Evolutionary conservation across 331 rosid species (phyloP).

Genomic region (Pyracantha coccinea): DNA sequence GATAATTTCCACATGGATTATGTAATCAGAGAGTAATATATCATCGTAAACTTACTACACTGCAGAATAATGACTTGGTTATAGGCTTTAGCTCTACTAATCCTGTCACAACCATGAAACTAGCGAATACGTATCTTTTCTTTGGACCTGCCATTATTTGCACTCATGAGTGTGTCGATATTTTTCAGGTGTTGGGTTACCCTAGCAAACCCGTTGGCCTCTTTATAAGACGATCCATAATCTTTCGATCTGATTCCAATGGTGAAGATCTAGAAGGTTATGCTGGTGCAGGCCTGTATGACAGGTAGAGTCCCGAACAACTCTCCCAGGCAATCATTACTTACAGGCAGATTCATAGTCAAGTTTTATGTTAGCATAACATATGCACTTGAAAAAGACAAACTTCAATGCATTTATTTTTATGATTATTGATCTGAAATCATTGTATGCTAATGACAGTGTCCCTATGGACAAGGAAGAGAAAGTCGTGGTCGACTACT

Average conservation of each 20-base stretch:
- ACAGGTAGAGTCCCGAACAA: slow-evolving; percentile 46
- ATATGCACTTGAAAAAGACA: not conserved
- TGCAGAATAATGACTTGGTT: not conserved
- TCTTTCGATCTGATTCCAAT: slow-evolving; percentile 95
- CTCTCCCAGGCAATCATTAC: not conserved
- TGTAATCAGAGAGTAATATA: too few species aligned
- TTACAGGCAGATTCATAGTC: not conserved
- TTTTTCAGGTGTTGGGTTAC: slow-evolving; percentile 78
- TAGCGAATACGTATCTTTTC: slow-evolving; percentile 2
- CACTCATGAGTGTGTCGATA: slow-evolving; percentile 8
- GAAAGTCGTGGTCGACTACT: slow-evolving; percentile 72
- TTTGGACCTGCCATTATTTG: slow-evolving; percentile 5
- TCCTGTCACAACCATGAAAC: not conserved
- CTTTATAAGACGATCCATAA: slow-evolving; percentile 65
- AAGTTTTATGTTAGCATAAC: not conserved
- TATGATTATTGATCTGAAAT: not conserved
- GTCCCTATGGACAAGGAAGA: slow-evolving; percentile 96
- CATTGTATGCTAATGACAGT: slow-evolving; percentile 24
- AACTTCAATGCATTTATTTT: not conserved
- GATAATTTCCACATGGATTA: not conserved
- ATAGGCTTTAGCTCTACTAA: not conserved
- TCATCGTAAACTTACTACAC: not conserved
- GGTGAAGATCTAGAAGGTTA: slow-evolving; percentile 99
- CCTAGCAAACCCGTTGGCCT: slow-evolving; percentile 97
- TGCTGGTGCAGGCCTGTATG: slow-evolving; percentile 99